A percentile compares a stretch with the other conserved stretches of the same genome.
These are phyloP conservation scores for Martensiomyces pterosporus DNA, from an alignment of 192 early-diverging fungal genomes.

Conservation along the genomic window DNA sequence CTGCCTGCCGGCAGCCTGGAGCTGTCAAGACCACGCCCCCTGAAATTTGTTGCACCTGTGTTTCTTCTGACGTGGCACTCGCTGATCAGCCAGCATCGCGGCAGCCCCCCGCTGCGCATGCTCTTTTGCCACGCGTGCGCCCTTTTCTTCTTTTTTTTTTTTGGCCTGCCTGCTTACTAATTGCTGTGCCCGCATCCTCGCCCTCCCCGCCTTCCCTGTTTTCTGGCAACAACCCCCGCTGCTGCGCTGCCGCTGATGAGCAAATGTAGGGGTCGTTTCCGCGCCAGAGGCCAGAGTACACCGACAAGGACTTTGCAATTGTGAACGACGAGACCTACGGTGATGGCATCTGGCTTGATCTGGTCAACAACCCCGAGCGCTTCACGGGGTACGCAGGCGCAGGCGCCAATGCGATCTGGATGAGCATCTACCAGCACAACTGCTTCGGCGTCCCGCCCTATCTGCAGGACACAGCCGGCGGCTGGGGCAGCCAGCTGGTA, in stretches of 20 bases:
- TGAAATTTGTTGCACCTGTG: too few relatives aligned
- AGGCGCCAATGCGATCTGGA: constrained; percentile 86
- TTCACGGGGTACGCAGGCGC: constrained; percentile 95
- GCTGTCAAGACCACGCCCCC: too few relatives aligned
- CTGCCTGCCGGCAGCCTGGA: too few relatives aligned
- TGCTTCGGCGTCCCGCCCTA: constrained; percentile 77
- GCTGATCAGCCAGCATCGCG: too few relatives aligned
- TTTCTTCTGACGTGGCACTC: too few relatives aligned
- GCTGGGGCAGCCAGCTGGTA: constrained; percentile 49
- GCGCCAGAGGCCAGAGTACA: constrained; percentile 55
- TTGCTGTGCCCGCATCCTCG: too few relatives aligned
- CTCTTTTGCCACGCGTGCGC: too few relatives aligned
- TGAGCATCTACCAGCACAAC: constrained; percentile 96
- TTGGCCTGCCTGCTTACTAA: not conserved
- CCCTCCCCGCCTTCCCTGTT: too few relatives aligned
- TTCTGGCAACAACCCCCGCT: too few relatives aligned
- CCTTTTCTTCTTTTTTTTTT: too few relatives aligned
- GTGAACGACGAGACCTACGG: constrained; percentile 72
- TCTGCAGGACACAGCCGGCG: constrained; percentile 55
- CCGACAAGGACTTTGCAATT: constrained; percentile 82
- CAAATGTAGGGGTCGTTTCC: constrained; percentile 22
- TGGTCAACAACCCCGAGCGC: constrained; percentile 90
- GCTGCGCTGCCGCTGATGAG: not conserved
- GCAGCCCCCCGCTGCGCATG: too few relatives aligned
- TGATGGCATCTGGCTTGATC: constrained; percentile 83